Percentiles rank a stretch among this genome's conserved stretches.
Conservation (phyloP, 1,139 yeast genomes). For the Zhuliangozyma blackwelliae region DNA sequence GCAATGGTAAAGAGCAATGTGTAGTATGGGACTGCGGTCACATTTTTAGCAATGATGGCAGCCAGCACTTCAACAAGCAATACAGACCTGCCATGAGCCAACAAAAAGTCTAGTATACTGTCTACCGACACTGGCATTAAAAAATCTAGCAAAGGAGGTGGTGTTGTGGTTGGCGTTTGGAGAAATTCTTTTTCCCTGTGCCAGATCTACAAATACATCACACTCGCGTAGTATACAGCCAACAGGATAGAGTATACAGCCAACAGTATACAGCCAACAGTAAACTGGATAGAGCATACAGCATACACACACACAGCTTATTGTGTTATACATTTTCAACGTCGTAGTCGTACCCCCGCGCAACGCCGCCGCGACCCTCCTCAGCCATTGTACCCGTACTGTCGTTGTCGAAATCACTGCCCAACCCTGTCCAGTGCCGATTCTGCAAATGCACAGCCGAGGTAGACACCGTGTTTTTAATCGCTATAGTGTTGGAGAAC, state of each 20-base stretch:
- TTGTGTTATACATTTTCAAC: background rate
- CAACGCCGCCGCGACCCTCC: slow-evolving; percentile 82
- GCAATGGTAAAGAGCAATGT: slow-evolving; percentile 2
- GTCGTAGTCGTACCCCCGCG: slow-evolving; percentile 68
- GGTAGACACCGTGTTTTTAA: slow-evolving; percentile 80
- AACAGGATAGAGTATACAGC: too few species aligned
- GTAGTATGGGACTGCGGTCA: slow-evolving; percentile 6
- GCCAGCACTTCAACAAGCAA: slow-evolving; percentile 5
- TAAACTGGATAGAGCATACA: too few species aligned
- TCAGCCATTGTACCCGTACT: slow-evolving; percentile 70
- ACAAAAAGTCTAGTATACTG: slow-evolving; percentile 2
- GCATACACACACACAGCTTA: too few species aligned
- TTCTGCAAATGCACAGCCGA: slow-evolving; percentile 75
- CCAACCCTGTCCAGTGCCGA: slow-evolving; percentile 86
- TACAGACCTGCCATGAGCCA: slow-evolving; percentile 3
- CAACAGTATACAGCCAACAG: too few species aligned
- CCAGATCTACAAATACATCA: too few species aligned
- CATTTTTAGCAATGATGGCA: slow-evolving; percentile 4
- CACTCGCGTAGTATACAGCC: too few species aligned
- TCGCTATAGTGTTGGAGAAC: slow-evolving; percentile 56
- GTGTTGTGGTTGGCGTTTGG: background rate
- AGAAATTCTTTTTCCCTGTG: too few species aligned
- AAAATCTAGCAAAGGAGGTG: slow-evolving; percentile 1
- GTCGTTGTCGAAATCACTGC: slow-evolving; percentile 64
- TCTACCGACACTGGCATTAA: slow-evolving; percentile 8